Evolutionary conservation across 768 basidiomycete species (phyloP).

Genomic region (Panaeolus papilionaceus): DNA sequence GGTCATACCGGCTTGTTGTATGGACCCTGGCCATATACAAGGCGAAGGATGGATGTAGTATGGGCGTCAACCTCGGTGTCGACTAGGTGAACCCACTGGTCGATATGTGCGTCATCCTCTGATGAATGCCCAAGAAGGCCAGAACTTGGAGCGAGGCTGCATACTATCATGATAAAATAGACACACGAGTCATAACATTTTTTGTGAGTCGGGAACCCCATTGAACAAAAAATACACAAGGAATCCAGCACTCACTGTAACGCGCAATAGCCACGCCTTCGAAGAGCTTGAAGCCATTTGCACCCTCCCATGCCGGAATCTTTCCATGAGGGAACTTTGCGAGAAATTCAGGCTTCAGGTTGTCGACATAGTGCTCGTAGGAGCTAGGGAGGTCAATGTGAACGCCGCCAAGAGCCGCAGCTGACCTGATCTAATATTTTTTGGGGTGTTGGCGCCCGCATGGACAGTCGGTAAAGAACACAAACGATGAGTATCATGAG

Average conservation of each 20-base stretch:
- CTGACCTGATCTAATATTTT: slow-evolving; percentile 51
- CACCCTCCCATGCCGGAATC: slow-evolving; percentile 81
- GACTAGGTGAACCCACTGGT: slow-evolving; percentile 84
- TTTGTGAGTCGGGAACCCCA: slow-evolving; percentile 65
- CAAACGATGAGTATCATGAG: no score
- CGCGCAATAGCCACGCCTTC: slow-evolving; percentile 85
- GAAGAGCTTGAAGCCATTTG: slow-evolving; percentile 78
- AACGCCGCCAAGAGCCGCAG: slow-evolving; percentile 65
- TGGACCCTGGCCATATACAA: slow-evolving; percentile 58
- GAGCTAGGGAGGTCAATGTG: slow-evolving; percentile 57
- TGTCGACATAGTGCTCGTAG: slow-evolving; percentile 69
- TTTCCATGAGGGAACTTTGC: slow-evolving; percentile 83
- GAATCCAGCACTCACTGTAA: slow-evolving; percentile 67
- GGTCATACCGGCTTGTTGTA: slow-evolving; percentile 84
- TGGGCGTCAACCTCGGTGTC: slow-evolving; percentile 65
- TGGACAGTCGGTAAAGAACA: no score
- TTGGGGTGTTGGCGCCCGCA: no score
- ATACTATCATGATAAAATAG: slow-evolving; percentile 56
- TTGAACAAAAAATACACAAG: slow-evolving; percentile 61
- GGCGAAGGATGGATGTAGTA: slow-evolving; percentile 41
- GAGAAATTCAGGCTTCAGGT: slow-evolving; percentile 73
- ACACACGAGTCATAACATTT: slow-evolving; percentile 38
- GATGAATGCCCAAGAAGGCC: slow-evolving; percentile 71
- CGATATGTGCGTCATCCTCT: slow-evolving; percentile 76
- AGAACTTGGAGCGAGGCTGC: slow-evolving; percentile 75